A percentile compares a stretch with the other conserved stretches of the same genome.
Conservation (phyloP, 352 stramenopile genomes). For the Phytopythium ostracodes region DNA sequence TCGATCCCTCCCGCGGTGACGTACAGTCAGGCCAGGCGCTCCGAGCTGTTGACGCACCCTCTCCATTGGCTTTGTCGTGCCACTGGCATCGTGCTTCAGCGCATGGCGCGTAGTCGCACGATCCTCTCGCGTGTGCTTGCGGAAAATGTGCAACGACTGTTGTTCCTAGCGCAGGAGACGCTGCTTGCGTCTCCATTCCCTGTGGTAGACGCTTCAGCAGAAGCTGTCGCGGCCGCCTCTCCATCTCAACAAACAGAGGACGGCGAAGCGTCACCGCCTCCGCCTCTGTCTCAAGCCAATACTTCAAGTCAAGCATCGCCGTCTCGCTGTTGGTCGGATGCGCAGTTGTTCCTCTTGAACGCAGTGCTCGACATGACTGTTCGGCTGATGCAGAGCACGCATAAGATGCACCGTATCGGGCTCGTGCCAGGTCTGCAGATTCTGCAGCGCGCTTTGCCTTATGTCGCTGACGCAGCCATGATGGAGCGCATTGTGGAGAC, state of each 20-base stretch:
- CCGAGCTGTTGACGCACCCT: constrained; percentile 36
- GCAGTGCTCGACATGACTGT: constrained; percentile 70
- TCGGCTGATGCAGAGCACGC: constrained; percentile 69
- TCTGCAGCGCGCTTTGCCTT: constrained; percentile 51
- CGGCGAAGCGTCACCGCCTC: neutral
- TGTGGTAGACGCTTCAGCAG: neutral
- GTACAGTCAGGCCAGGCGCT: constrained; percentile 9
- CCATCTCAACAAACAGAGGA: neutral
- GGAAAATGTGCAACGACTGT: constrained; percentile 75
- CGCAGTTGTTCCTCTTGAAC: constrained; percentile 68
- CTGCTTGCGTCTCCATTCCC: constrained; percentile 37
- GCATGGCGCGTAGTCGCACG: constrained; percentile 68
- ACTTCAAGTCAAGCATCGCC: neutral
- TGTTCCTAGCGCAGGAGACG: constrained; percentile 66
- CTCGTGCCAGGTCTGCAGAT: constrained; percentile 68
- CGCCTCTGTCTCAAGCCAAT: neutral
- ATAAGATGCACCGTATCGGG: constrained; percentile 70
- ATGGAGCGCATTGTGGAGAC: constrained; percentile 55
- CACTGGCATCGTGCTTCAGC: constrained; percentile 67
- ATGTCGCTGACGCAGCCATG: constrained; percentile 27
- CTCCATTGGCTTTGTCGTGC: constrained; percentile 68
- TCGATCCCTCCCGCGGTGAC: constrained; percentile 14
- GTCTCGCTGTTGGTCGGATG: constrained; percentile 36
- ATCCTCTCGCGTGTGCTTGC: constrained; percentile 69
- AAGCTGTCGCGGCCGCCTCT: neutral